Percentiles rank a stretch among this genome's conserved stretches.
phyloP scores from a whole-genome alignment of 2,329 filamentous ascomycete species.

The Colletotrichum higginsianum region DNA sequence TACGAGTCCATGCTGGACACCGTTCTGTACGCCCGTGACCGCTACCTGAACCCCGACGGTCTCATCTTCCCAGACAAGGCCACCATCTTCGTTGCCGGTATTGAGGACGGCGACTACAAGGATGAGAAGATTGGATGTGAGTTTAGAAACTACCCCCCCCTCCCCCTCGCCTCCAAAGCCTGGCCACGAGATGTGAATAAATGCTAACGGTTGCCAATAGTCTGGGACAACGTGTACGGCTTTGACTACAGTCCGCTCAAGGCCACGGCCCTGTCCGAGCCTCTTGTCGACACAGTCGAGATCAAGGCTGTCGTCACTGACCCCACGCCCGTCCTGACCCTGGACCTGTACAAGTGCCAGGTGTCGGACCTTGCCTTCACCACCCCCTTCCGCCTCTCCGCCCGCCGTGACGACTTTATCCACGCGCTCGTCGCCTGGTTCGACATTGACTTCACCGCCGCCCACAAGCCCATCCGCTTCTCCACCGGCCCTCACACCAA shows the following conservation, averaged over 20 bases:
- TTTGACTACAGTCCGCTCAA: conserved; percentile 98
- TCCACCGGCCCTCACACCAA: conserved; percentile 98
- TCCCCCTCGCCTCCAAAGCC: neutral
- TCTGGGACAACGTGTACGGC: conserved; percentile 99
- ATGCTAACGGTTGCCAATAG: conserved; percentile 62
- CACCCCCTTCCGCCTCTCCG: conserved; percentile 81
- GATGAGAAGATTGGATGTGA: conserved; percentile 99
- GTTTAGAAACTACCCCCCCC: conserved; percentile 52
- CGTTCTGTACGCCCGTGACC: conserved; percentile 95
- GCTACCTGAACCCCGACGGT: conserved; percentile 87
- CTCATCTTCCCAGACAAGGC: conserved; percentile 99
- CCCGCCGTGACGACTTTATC: conserved; percentile 92
- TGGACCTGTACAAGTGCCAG: conserved; percentile 94
- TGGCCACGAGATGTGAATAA: neutral
- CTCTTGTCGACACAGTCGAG: conserved; percentile 97
- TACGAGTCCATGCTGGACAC: conserved; percentile 99
- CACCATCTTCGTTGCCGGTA: conserved; percentile 95
- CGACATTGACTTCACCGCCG: conserved; percentile 97
- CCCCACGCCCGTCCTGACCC: conserved; percentile 84
- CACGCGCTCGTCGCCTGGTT: conserved; percentile 99
- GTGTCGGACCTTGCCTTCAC: conserved; percentile 87
- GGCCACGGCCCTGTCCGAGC: conserved; percentile 92
- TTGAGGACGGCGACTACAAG: conserved; percentile 99
- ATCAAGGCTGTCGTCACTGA: conserved; percentile 97
- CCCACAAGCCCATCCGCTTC: conserved; percentile 98